Base-by-base conservation (phyloP, 176 grass and related monocot genomes). In the Aegilops bicornis region DNA sequence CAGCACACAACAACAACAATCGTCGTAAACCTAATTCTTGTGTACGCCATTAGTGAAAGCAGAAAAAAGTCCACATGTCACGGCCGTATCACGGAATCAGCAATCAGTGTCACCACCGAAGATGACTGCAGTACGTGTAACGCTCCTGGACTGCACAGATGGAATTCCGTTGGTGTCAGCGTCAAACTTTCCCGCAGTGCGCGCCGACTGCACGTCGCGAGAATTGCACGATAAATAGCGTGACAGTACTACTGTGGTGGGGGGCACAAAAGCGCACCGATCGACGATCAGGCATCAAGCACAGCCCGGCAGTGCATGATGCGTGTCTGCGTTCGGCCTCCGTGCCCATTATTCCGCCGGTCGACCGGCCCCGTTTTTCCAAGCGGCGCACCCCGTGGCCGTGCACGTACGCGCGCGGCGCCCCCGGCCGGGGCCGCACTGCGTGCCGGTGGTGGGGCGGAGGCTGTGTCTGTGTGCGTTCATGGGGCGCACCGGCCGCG, bases 401-500 rank as follows among this genome's bases (percentile, higher is more conserved):
- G 56, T 30, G 73, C 89, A 90, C 84, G 84, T 90, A 84, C 45
- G 47, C 67, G 3, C 68, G 17, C 68, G 67, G 33, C 27, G 27
- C 27, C 27, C 27, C 27, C 27, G 27, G 27, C 39, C 39, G 1
- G 8, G 39, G 39, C 39, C 42, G 42, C 42, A 43, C 3, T 15
- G 39, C 37, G 40, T 42, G 47, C 17, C 52, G 52, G 19, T 59
- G 54, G 54, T 20, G 17, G 54, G 19, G 54, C 50, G 50, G 50
- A 54, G 50, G 50, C 16, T 19, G 50, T 54, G 52, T 39, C 50
- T 6, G 16, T 54, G 52, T 39, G 58, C 59, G 13, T 4, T 25
- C 32, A 7, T 39, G 76, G 78, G 59, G 60, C 59, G 35, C 36
- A 79, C 33, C 47, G 47, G 43, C 11, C 45, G 47, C 16, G 50